Evolutionary conservation across 73 alveolate genomes (phyloP), one percentile per base, ranked within the genome.

Genomic region (Stentor coeruleus): DNA sequence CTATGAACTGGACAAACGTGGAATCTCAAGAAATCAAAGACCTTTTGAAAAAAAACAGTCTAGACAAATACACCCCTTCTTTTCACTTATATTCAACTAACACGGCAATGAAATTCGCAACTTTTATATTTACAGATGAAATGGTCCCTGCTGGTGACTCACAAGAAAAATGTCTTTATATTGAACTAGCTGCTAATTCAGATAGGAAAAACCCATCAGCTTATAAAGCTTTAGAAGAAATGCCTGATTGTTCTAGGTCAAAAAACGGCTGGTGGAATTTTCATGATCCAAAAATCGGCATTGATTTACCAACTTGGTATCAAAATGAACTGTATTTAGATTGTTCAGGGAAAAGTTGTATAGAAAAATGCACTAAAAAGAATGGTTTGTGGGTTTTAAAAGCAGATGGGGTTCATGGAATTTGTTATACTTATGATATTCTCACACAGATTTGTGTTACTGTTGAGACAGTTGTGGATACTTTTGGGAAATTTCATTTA

Each of bases 61-160:
- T 57, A 57, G 28, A n/a, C 73, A 57, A 57, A 57, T 57, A 57
- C 2, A 31, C 15, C n/a, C n/a, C n/a, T n/a, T 57, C 73, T 0
- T 66, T 15, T 66, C 81, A 66, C 49, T 20, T 15, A 33, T 66
- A 66, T 66, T 15, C 81, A 66, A 30, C 38, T 2, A 57, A 66
- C 1, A 66, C 81, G 59, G 14, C 38, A 1, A 0, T 33, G 1
- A 66, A 66, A 30, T 66, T 66, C 35, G 14, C 81, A 30, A 66
- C 81, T 15, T 57, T 66, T 36, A 57, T 57, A 15, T 33, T 66
- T 33, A 36, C n/a, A 20, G 81, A 66, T 15, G 49, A 36, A 15
- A 30, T 66, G 30, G 81, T 66, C 38, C 81, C 81, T 15, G 49
- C 30, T 30, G 81, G 81, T 30, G 81, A 66, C 35, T 36, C 81